Percentiles rank a stretch among this genome's conserved stretches.
Conservation (phyloP, 2,329 filamentous ascomycete genomes). For the Cephalotrichum gorgonifer region DNA sequence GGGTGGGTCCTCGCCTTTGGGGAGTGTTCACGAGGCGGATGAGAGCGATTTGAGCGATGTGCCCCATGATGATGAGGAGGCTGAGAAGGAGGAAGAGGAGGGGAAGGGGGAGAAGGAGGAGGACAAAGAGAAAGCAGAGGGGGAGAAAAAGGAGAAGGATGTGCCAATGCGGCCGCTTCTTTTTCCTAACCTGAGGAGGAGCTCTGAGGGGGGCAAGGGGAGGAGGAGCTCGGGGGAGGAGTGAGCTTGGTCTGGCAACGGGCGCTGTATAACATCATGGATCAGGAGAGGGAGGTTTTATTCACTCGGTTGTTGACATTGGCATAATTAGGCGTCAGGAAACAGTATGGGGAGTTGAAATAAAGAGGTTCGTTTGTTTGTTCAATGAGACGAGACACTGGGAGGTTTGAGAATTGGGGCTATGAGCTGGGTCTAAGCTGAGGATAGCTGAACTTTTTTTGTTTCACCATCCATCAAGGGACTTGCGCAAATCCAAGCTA, state of each 20-base stretch:
- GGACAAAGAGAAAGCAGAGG: constrained; percentile 10
- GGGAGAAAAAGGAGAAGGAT: constrained; percentile 10
- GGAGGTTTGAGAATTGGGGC: no score
- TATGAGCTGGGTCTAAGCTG: no score
- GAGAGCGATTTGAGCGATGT: constrained; percentile 62
- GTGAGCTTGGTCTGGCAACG: no score
- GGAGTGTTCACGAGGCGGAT: constrained; percentile 54
- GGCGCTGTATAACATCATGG: background rate
- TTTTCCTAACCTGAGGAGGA: constrained; percentile 3
- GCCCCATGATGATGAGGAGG: constrained; percentile 46
- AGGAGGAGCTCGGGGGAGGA: constrained; percentile 8
- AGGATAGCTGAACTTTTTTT: no score
- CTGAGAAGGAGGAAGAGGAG: constrained; percentile 9
- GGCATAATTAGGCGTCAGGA: no score
- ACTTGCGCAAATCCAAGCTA: no score
- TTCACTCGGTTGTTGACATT: no score
- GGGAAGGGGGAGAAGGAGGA: constrained; percentile 10
- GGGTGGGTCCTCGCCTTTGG: constrained; percentile 38
- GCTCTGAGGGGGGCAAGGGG: constrained; percentile 14
- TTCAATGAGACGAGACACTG: no score
- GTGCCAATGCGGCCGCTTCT: constrained; percentile 10
- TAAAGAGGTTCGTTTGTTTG: no score
- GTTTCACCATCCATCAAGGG: no score
- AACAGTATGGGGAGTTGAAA: no score
- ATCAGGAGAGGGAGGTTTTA: background rate